phyloP scores from a whole-genome alignment of 495 filamentous ascomycete species.

The Evernia prunastri region DNA sequence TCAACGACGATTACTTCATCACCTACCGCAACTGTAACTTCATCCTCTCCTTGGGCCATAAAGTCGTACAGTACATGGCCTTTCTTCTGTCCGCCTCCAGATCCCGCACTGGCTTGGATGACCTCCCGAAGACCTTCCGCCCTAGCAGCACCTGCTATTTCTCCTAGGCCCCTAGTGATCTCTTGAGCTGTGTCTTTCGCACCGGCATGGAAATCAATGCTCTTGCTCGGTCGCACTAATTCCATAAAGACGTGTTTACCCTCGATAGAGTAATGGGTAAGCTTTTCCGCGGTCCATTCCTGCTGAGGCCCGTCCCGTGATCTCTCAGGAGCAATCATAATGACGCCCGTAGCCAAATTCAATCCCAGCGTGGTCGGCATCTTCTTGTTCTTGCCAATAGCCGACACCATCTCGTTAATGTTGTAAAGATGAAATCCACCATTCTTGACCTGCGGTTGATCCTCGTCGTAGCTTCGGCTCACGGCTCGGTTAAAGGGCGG shows the following conservation, averaged over 20 bases:
- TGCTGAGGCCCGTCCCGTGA: conserved; percentile 68
- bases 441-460: conserved; percentile 45
- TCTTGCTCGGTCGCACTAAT: conserved; percentile 82
- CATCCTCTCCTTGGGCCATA: conserved; percentile 90
- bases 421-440: conserved; percentile 89
- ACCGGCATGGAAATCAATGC: conserved; percentile 92
- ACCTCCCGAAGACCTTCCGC: conserved; percentile 84
- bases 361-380: conserved; percentile 91
- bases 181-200: conserved; percentile 95
- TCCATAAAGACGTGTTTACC: conserved; percentile 98
- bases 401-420: conserved; percentile 91
- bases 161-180: conserved; percentile 80
- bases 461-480: conserved; percentile 35
- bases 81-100: conserved; percentile 59
- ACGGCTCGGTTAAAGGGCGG: conserved; percentile 53
- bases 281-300: conserved; percentile 89
- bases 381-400: conserved; percentile 94
- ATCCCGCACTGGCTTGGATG: conserved; percentile 61
- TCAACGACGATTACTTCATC: conserved; percentile 92
- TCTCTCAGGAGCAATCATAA: conserved; percentile 87
- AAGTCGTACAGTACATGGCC: conserved; percentile 92
- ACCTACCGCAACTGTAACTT: conserved; percentile 82
- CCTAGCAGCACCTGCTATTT: conserved; percentile 76
- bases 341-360: conserved; percentile 75
- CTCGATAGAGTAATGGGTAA: conserved; percentile 93